Percentiles rank a stretch among this genome's conserved stretches.
These are phyloP conservation scores for Nissolia schottii DNA, from an alignment of 306 rosid genomes.

Conservation along the genomic window DNA sequence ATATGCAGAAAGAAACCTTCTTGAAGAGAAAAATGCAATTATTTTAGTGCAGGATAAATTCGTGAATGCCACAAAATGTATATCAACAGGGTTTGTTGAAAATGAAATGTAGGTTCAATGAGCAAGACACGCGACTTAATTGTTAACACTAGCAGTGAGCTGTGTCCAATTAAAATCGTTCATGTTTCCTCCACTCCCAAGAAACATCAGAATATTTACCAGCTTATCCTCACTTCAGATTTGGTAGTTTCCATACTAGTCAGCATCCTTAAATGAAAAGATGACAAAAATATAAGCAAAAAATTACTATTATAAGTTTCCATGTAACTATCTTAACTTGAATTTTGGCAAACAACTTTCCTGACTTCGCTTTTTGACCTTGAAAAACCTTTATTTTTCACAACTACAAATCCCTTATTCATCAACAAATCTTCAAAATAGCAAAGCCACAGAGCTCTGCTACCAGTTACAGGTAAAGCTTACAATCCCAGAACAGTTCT, in stretches of 20 bases:
- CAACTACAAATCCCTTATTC: not conserved
- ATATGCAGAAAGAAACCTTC: not conserved
- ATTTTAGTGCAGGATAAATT: not conserved
- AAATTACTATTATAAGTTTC: too few species aligned
- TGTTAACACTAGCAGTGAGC: not conserved
- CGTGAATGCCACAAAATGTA: slow-evolving; percentile 9
- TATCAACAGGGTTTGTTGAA: not conserved
- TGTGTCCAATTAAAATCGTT: not conserved
- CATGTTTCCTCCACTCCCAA: not conserved
- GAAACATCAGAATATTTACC: too few species aligned
- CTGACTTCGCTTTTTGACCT: not conserved
- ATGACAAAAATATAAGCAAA: too few species aligned
- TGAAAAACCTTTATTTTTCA: not conserved
- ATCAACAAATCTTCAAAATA: not conserved
- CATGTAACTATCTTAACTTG: not conserved
- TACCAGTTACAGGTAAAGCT: not conserved
- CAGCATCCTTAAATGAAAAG: too few species aligned
- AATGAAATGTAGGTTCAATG: not conserved
- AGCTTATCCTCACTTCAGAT: slow-evolving; percentile 12
- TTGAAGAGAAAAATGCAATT: slow-evolving; percentile 15
- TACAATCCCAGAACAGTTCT: not conserved
- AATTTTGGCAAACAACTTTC: not conserved
- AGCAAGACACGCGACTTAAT: not conserved
- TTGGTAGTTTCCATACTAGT: not conserved
- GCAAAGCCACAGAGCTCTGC: not conserved